Evolutionary conservation across 306 rosid species (phyloP).

Genomic region (Acacia melanoxylon): DNA sequence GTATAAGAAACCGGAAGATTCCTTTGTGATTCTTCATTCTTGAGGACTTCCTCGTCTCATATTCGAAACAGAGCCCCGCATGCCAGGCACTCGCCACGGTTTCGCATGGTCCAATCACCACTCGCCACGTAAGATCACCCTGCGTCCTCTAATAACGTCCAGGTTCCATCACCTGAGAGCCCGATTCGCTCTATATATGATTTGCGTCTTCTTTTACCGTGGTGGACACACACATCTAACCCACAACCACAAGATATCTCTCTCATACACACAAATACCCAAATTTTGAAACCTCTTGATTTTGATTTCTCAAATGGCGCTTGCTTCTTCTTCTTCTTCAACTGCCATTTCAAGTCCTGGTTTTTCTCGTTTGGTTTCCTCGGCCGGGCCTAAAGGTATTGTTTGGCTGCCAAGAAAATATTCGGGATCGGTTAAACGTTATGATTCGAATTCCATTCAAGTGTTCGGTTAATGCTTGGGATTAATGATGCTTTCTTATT

Average conservation of each 20-base stretch:
- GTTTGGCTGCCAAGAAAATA: background rate
- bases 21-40: no score
- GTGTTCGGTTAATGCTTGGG: background rate
- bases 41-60: no score
- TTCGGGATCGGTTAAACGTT: background rate
- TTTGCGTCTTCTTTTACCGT: background rate
- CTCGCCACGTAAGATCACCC: slow-evolving; percentile 29
- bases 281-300: background rate
- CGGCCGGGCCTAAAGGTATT: slow-evolving; percentile 54
- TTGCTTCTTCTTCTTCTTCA: slow-evolving; percentile 52
- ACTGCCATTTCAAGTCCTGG: slow-evolving; percentile 42
- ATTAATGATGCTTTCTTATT: background rate
- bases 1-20: no score
- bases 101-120: background rate
- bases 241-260: background rate
- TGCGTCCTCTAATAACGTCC: slow-evolving; percentile 23
- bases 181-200: slow-evolving; percentile 30
- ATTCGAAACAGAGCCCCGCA: background rate
- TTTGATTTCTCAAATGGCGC: slow-evolving; percentile 46
- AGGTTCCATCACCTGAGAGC: slow-evolving; percentile 49
- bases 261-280: no score
- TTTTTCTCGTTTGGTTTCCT: slow-evolving; percentile 34
- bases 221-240: background rate
- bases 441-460: background rate
- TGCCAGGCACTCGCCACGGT: slow-evolving; percentile 39